A percentile compares a stretch with the other conserved stretches of the same genome.
Conservation (phyloP, 257 asterid genomes). For the Coffea canephora region DNA sequence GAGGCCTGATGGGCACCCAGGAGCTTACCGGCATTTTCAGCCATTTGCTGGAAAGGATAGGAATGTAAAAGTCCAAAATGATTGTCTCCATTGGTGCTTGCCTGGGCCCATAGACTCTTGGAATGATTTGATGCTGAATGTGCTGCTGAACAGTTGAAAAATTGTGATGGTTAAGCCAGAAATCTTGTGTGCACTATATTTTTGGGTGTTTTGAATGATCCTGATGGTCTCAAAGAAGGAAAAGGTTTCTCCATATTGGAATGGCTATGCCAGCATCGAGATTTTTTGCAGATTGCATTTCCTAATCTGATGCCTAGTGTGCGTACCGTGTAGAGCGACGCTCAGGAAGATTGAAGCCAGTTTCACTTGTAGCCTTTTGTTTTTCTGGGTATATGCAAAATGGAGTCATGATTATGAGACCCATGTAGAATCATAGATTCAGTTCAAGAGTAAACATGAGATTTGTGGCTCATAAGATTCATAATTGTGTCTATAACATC, state of each 20-base stretch:
- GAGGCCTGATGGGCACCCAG: slow-evolving; percentile 90
- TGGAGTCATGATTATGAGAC: neutral
- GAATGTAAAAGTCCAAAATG: slow-evolving; percentile 62
- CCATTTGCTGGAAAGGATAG: slow-evolving; percentile 54
- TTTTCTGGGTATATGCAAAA: neutral
- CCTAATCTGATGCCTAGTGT: neutral
- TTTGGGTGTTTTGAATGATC: neutral
- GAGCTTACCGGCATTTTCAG: slow-evolving; percentile 58
- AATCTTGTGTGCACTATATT: neutral
- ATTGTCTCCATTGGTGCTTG: slow-evolving; percentile 95
- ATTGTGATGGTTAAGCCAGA: neutral
- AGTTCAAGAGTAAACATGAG: neutral
- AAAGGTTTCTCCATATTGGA: neutral
- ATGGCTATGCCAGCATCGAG: neutral
- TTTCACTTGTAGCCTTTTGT: neutral
- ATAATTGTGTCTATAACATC: neutral
- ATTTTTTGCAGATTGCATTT: neutral
- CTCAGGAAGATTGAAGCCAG: neutral
- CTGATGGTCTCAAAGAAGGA: neutral
- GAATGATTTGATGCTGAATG: slow-evolving; percentile 78
- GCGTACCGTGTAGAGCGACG: neutral
- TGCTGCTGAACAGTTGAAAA: slow-evolving; percentile 33
- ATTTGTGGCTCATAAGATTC: neutral
- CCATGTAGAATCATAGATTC: neutral
- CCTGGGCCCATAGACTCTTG: slow-evolving; percentile 97